A percentile compares a stretch with the other conserved stretches of the same genome.
These are phyloP conservation scores for Rhododendron mucronatum DNA, from an alignment of 148 eudicot species.

Conservation along the genomic window DNA sequence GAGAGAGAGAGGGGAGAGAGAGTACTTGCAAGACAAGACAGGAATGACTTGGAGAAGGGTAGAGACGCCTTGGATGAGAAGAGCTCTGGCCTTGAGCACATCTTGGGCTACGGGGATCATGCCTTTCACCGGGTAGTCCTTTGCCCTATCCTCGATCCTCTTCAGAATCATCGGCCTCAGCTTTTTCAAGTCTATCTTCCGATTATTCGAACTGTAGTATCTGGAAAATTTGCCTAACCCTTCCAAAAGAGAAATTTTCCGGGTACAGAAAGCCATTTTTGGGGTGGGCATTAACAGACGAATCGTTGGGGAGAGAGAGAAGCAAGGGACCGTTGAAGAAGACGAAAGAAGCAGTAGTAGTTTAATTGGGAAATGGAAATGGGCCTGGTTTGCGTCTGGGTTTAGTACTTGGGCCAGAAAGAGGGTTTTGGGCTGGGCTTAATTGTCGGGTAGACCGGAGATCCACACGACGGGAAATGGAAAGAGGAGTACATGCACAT, in stretches of 20 bases:
- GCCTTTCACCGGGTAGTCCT: constrained; percentile 50
- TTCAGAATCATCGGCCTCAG: constrained; percentile 75
- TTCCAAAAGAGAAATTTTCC: neutral
- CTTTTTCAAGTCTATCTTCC: constrained; percentile 49
- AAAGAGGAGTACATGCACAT: too few relatives aligned
- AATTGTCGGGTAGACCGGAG: too few relatives aligned
- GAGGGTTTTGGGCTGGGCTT: neutral
- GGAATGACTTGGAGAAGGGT: constrained; percentile 56
- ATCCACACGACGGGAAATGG: too few relatives aligned
- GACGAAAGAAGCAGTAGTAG: neutral
- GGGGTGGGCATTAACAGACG: neutral
- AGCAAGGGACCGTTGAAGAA: neutral
- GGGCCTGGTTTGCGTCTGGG: neutral
- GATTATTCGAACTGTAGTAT: constrained; percentile 10
- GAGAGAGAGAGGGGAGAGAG: neutral
- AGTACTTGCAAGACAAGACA: constrained; percentile 67
- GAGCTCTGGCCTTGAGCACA: constrained; percentile 51
- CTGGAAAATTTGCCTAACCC: constrained; percentile 9
- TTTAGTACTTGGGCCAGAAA: neutral
- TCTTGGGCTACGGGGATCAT: constrained; percentile 71
- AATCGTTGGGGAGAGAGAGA: neutral
- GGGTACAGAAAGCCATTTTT: constrained; percentile 10
- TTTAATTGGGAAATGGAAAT: neutral
- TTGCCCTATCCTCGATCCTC: constrained; percentile 58
- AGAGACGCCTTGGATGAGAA: constrained; percentile 61